Evolutionary conservation across 805 yeast genomes (phyloP).

Genomic region (Nakazawaea ernobii): DNA sequence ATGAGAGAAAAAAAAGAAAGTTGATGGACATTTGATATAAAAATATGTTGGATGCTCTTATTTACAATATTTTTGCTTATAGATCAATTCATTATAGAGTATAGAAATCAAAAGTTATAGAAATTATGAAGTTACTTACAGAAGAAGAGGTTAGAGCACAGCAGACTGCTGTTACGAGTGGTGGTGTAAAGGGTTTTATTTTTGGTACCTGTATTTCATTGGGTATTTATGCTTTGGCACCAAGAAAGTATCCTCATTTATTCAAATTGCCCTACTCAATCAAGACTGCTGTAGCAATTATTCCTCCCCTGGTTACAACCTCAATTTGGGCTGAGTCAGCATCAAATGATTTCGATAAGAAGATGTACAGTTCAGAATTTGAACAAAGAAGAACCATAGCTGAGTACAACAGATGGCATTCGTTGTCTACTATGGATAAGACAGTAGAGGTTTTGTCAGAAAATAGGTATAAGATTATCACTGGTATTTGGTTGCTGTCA

Average conservation of each 20-base stretch:
- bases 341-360: conserved; percentile 59
- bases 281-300: conserved; percentile 58
- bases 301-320: conserved; percentile 59
- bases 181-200: conserved; percentile 56
- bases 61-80: too few species aligned
- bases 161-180: conserved; percentile 47
- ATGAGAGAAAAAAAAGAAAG: too few species aligned
- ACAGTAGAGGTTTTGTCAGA: conserved; percentile 40
- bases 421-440: conserved; percentile 44
- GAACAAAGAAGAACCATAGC: conserved; percentile 35
- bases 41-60: too few species aligned
- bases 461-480: conserved; percentile 62
- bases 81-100: not conserved
- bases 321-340: conserved; percentile 69
- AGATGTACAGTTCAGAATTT: conserved; percentile 47
- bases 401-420: conserved; percentile 46
- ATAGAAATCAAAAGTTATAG: not conserved
- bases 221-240: conserved; percentile 47
- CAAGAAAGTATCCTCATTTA: conserved; percentile 36
- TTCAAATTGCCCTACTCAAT: conserved; percentile 48
- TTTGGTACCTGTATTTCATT: conserved; percentile 54
- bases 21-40: too few species aligned
- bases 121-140: conserved; percentile 59
- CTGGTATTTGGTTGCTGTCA: conserved; percentile 75
- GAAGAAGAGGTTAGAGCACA: conserved; percentile 66